Evolutionary conservation across 306 rosid species (phyloP), one percentile per base, ranked within the genome.

Genomic region (Carpinus fangiana): DNA sequence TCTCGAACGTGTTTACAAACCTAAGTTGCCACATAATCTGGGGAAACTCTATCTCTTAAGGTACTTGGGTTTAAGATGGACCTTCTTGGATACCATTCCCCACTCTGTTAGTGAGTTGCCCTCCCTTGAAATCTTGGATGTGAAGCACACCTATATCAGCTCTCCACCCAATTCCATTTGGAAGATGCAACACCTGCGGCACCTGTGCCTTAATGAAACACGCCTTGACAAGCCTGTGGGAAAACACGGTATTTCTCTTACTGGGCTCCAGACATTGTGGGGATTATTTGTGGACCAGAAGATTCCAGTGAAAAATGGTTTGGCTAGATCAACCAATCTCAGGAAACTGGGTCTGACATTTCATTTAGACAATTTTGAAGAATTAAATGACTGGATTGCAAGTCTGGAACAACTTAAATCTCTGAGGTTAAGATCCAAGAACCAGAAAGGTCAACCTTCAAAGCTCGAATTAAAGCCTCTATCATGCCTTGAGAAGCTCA

Each of bases 91-190:
- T 61, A 28, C 8, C 4, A 43, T 61, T 61, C 67, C 41, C 18
- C 14, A 61, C 43, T 61, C 41, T 26, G 41, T 13, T 26, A 7
- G 67, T 61, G 3, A 28, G 18, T 8, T 23, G 38, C 67, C 3
- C 2, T 61, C 4, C 41, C 18, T 61, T 2, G 67, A 61, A 36
- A 61, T 43, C 38, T 28, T 12, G 28, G 67, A 26, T 61, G 17
- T 61, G 43, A 61, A 61, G 67, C 67, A 61, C 67, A 61, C 67
- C 67, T 6, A 61, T 28, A 61, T 61, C n/a, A 61, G 67, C 14
- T 61, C 38, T 11, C 43, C 28, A 12, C 67, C n/a, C 4, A 61
- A 12, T 61, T 61, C 41, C 12, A 61, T 61, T 61, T 61, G 67
- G 43, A 26, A 26, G 67, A 61, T 61, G 67, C 5, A 61, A 1